These are phyloP conservation scores for Entoloma clypeatum DNA, from an alignment of 1,284 basidiomycete species.

Conservation along the genomic window DNA sequence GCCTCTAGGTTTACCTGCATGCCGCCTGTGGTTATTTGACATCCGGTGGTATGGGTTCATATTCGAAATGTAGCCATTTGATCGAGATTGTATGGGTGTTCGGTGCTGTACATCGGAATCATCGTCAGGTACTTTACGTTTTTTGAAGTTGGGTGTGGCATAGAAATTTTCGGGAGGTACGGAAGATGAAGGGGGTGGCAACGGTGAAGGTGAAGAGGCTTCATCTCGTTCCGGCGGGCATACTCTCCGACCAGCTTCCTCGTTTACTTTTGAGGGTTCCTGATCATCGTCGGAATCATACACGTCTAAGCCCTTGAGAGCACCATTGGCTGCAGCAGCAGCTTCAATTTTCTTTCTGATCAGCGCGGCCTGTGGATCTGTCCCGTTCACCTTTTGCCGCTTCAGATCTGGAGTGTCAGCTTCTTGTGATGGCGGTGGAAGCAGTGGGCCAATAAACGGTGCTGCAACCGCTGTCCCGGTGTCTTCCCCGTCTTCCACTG, in stretches of 20 bases:
- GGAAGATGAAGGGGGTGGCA: constrained; percentile 26
- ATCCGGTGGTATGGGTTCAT: constrained; percentile 20
- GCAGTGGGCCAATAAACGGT: constrained; percentile 62
- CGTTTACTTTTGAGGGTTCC: constrained; percentile 15
- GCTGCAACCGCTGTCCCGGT: constrained; percentile 42
- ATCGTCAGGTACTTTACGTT: constrained; percentile 30
- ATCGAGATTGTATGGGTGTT: constrained; percentile 20
- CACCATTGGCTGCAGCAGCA: constrained; percentile 34
- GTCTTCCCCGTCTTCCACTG: constrained; percentile 46
- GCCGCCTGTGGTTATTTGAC: constrained; percentile 22
- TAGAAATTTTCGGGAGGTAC: constrained; percentile 49
- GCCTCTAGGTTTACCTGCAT: constrained; percentile 31
- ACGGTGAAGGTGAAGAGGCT: constrained; percentile 19
- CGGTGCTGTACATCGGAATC: constrained; percentile 20
- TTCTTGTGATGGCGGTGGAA: constrained; percentile 39
- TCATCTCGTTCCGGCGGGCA: constrained; percentile 17
- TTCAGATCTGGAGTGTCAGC: constrained; percentile 23
- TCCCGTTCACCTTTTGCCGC: constrained; percentile 22
- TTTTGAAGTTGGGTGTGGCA: constrained; percentile 30
- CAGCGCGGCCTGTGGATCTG: constrained; percentile 57
- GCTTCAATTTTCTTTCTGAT: constrained; percentile 64
- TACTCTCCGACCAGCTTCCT: constrained; percentile 12
- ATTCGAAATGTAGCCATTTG: constrained; percentile 23
- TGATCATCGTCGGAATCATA: constrained; percentile 48
- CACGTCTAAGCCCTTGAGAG: constrained; percentile 46